Base-by-base conservation (phyloP, 805 yeast genomes). In the Barnettozyma salicaria region DNA sequence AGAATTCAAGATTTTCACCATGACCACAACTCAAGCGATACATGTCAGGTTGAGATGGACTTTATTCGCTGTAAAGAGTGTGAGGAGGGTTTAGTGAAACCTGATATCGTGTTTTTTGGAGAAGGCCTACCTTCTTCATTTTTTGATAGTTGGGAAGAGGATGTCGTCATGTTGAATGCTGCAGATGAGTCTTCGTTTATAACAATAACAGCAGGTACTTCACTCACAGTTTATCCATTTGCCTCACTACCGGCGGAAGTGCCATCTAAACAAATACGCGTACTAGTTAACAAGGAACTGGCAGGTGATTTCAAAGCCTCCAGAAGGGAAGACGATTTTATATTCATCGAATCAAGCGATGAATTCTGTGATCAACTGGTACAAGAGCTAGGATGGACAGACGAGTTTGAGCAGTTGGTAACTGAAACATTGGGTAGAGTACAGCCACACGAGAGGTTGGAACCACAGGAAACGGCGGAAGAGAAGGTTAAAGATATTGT, bases 101-200 rank as follows among this genome's bases (percentile, higher is more conserved):
- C 97, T 0, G 90, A 85, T 52, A 92, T 90, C 48, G 96, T 88
- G 1, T 90, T 90, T 52, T 92, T 88, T 62, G 97, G 97, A 4
- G 98, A 90, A 57, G 72, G 79, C 2, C 65, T 90, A 19, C 97
- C 97, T 0, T 50, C 49, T 2, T 62, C 65, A 38, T 85, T 88
- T 51, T 89, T 83, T 58, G 73, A 74, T 3, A 49, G 59, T 10
- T 79, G 92, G 83, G 90, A 81, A 4, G 45, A 56, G 11, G 83
- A 77, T 49, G 41, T 53, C 2, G 43, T 44, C 1, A 38, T 34
- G 8, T 27, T 48, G 44, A 44, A 39, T 42, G 34, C 32, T n/a
- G 38, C 41, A 20, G 34, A 34, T 2, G 63, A 65, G 16, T 75
- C 73, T 41, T 54, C 71, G 23, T 87, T 80, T 48, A 56, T 89